phyloP scores from a whole-genome alignment of 2,329 filamentous ascomycete genomes.

The Macroventuria anomochaeta region DNA sequence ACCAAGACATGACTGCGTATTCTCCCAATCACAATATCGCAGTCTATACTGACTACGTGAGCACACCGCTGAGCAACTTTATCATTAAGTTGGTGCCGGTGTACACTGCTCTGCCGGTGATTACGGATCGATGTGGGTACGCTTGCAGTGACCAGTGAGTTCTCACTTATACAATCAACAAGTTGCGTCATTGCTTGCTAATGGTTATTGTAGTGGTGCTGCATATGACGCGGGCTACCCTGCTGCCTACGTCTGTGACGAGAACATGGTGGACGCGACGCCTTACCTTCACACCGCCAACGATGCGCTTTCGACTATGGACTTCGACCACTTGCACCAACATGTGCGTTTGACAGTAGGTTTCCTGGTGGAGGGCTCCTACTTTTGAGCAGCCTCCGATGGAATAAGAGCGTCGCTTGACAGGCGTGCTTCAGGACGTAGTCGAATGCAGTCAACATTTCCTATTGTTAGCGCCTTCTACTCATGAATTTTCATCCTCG shows the following conservation, averaged over 20 bases:
- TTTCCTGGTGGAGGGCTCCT: constrained; percentile 80
- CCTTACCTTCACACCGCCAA: constrained; percentile 71
- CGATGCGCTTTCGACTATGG: constrained; percentile 71
- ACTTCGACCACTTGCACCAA: constrained; percentile 87
- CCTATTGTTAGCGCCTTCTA: too few species aligned
- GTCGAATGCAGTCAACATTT: too few species aligned
- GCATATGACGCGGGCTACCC: constrained; percentile 74
- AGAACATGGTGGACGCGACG: constrained; percentile 65
- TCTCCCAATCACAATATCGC: constrained; percentile 68
- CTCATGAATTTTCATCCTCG: too few species aligned
- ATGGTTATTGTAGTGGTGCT: constrained; percentile 54
- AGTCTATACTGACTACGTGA: constrained; percentile 77
- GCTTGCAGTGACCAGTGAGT: constrained; percentile 71
- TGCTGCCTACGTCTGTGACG: constrained; percentile 75
- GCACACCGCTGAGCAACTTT: constrained; percentile 57
- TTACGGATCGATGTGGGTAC: constrained; percentile 84
- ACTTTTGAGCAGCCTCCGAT: constrained; percentile 53
- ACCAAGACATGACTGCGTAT: constrained; percentile 90
- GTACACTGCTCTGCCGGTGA: constrained; percentile 64
- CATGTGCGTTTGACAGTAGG: constrained; percentile 82
- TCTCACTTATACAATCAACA: neutral
- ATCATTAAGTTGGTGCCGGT: constrained; percentile 43
- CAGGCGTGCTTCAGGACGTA: neutral
- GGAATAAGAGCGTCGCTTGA: neutral
- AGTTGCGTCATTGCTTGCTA: neutral